Base-by-base conservation (phyloP, 2,329 filamentous ascomycete genomes). In the Cryphonectria japonica region DNA sequence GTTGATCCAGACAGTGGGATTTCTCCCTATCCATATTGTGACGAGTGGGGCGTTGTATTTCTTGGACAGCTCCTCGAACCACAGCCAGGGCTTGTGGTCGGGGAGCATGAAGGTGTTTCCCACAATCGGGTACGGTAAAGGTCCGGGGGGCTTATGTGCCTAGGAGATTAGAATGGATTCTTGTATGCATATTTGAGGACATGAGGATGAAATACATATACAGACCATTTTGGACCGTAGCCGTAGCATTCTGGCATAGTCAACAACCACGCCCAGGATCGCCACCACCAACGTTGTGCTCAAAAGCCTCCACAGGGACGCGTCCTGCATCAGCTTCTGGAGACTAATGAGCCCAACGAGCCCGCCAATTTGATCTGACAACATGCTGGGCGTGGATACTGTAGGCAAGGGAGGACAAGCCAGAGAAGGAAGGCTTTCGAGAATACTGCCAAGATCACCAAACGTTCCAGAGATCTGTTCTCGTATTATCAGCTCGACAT, bases 71-170 rank as follows among this genome's bases (percentile, higher is more conserved):
- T 85, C 76, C 68, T 89, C 85, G 73, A 89, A 88, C 77, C 85
- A 86, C 34, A 88, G 81, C 87, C 87, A 89, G 2, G 87, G 86
- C 75, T 88, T 88, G 69, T 80, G 81, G 34, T 85, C 81, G 1
- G 87, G 87, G 4, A 89, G 80, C 72, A 83, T 83, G 69, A 85
- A 87, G 0, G 86, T 88, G 75, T 88, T 89, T 46, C 87, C 87
- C 4, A 88, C 78, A 43, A 89, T 82, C 5, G 87, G 87, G 72
- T 81, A 81, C 2, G 86, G 86, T 3, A 87, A 81, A 0, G 86
- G 87, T 0, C 87, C 86, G 2, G 86, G 86, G 0, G 86, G 86
- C 85, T 86, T 39, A 68, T 69, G 50, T 39, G 16, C 19, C 6
- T 50, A 6, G 34, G 11, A 26, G 68, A 59, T 72, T 69, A 66